Evolutionary conservation across 257 asterid genomes (phyloP), one percentile per base, ranked within the genome.

Genomic region (Solanum pinnatisectum): DNA sequence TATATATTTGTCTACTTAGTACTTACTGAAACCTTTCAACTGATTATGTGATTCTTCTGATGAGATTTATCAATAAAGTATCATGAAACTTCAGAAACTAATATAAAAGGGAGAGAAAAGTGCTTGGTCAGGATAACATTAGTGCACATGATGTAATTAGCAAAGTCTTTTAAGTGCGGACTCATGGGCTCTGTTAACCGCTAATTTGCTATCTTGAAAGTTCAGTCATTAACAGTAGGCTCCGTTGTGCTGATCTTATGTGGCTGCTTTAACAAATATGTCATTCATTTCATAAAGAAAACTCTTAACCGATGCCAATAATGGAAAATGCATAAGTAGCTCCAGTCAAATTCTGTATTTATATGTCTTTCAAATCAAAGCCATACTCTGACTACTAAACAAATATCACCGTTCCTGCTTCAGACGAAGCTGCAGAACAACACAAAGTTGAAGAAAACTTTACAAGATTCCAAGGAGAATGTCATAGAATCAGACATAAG

Each of bases 371-470:
- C 84, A 77, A 40, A 77, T 60, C 27, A 4, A 14, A 1, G 12
- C 25, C 78, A 15, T 36, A 65, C 11, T 5, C 77, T 4, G 37
- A 85, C 22, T 70, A 39, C 68, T 85, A 25, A 68, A 63, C 86
- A 18, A 82, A 5, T 30, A 11, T 44, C 33, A 46, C 35, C 1
- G 22, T 49, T 72, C 10, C 60, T 73, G 27, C 6, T 74, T 49
- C 91, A 92, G 94, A 85, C 92, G 33, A 92, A 91, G 90, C 70
- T 89, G 35, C 94, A 92, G 86, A 72, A 89, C 84, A 91, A 88
- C 77, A 91, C 94, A 37, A 92, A 90, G 88, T 60, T 92, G 89
- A 92, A 92, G 92, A 92, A 92, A 83, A 91, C 91, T 46, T 88
- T 92, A 83, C 93, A 88, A 88, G 93, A 90, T 63, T 91, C 94